Evolutionary conservation across 495 filamentous ascomycete genomes (phyloP).

Genomic region (Lasiosphaeria miniovina): DNA sequence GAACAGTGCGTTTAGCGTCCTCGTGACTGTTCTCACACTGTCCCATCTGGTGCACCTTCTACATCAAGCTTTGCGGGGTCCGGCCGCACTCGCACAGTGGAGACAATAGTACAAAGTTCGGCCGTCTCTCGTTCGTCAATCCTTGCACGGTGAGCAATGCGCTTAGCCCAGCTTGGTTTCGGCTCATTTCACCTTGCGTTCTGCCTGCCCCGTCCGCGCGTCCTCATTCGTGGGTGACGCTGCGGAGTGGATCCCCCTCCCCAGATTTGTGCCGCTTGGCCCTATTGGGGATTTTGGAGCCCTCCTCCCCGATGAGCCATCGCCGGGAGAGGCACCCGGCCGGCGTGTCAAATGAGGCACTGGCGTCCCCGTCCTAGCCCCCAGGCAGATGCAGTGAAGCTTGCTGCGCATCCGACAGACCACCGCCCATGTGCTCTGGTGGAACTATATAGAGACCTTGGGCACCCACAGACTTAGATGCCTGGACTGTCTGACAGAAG

Average conservation of each 20-base stretch:
- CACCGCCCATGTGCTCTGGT: too few relatives aligned
- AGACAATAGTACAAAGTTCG: background rate
- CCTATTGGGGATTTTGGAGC: background rate
- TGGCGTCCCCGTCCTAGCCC: background rate
- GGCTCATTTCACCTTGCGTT: conserved; percentile 19
- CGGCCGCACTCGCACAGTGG: background rate
- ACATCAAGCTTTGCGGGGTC: too few relatives aligned
- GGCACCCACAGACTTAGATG: too few relatives aligned
- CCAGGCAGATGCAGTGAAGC: background rate
- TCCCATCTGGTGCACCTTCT: too few relatives aligned
- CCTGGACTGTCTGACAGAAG: too few relatives aligned
- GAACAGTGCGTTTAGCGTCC: too few relatives aligned
- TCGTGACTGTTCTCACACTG: too few relatives aligned
- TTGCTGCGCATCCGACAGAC: background rate
- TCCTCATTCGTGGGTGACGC: conserved; percentile 11
- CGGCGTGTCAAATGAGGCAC: conserved; percentile 1
- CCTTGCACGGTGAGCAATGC: background rate
- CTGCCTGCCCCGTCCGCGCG: conserved; percentile 16
- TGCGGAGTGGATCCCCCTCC: background rate
- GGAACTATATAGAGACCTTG: too few relatives aligned
- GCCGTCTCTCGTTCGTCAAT: background rate
- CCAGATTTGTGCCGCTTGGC: background rate
- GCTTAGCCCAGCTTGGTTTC: background rate
- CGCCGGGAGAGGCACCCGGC: conserved; percentile 6
- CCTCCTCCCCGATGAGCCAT: conserved; percentile 8